These are phyloP conservation scores for Quercus engelmannii DNA, from an alignment of 306 rosid species.

Conservation along the genomic window DNA sequence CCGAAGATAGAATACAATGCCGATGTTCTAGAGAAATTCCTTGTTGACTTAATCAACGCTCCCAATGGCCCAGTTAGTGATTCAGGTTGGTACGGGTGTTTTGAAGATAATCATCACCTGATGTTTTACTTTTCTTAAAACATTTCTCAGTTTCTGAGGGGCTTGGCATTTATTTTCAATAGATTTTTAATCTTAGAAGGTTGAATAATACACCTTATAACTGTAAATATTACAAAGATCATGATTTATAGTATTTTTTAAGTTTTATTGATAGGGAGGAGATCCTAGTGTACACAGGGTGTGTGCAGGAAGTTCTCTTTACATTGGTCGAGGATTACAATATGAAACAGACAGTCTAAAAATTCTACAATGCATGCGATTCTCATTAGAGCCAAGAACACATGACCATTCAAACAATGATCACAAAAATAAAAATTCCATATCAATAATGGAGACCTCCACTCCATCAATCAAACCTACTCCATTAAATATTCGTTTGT, in stretches of 20 bases:
- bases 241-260: background rate
- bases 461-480: too few relatives aligned
- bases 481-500: too few relatives aligned
- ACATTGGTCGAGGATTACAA: too few relatives aligned
- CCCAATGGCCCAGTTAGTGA: slow-evolving; percentile 61
- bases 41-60: slow-evolving; percentile 81
- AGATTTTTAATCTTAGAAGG: background rate
- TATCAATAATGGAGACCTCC: too few relatives aligned
- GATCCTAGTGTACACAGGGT: too few relatives aligned
- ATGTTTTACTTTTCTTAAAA: background rate
- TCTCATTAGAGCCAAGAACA: too few relatives aligned
- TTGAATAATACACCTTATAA: background rate
- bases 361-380: too few relatives aligned
- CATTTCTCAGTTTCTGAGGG: background rate
- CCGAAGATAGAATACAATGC: slow-evolving; percentile 88
- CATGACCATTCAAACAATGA: too few relatives aligned
- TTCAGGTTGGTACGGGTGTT: slow-evolving; percentile 48
- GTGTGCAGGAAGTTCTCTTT: too few relatives aligned
- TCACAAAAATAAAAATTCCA: too few relatives aligned
- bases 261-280: too few relatives aligned
- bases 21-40: slow-evolving; percentile 74
- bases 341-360: too few relatives aligned
- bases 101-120: background rate
- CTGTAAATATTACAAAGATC: background rate
- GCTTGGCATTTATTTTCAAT: background rate